Evolutionary conservation across 176 grass and related monocot genomes (phyloP), one percentile per base, ranked within the genome.

Genomic region (Puccinellia tenuiflora): DNA sequence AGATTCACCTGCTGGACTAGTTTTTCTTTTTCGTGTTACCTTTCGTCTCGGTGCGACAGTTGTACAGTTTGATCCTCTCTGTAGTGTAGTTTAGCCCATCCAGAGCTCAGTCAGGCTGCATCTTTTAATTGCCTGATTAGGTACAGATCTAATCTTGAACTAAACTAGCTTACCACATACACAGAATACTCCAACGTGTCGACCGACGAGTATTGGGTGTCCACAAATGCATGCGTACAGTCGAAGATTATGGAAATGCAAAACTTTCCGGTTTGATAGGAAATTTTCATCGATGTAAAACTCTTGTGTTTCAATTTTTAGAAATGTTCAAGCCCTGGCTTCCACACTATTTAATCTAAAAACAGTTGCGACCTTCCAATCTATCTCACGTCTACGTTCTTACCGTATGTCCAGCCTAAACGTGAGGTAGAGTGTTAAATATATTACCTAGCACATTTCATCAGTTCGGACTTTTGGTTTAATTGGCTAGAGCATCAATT

Each of bases 21-120:
- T 6, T 7, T 65, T 47, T 14, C 22, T 10, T 25, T 31, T 29
- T 43, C 9, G 37, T 18, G 7, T 3, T 83, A 5, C 8, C 10
- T 62, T 18, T 83, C 75, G 81, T 62, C 69, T 34, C 40, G 40
- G 72, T 4, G 29, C 9, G 18, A 83, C 81, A 75, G 54, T 63
- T 83, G 54, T 62, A 33, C 35, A 16, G 17, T 70, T 69, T 1
- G 50, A 1, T 56, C 9, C 16, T 7, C 9, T 30, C 5, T 78
- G 3, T 45, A 61, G 37, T 30, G 29, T 43, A 79, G 34, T 35
- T 2, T 21, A 8, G 22, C 11, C 38, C 25, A 21, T 30, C 15
- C 38, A 43, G 25, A 65, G 39, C 26, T 46, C 39, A 21, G 18
- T 60, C 68, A 24, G 52, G 24, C 10, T 83, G 17, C 31, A 21